Percentiles rank a stretch among this genome's conserved stretches.
Conservation (phyloP, 2,329 filamentous ascomycete genomes). For the Periconia sp. region DNA sequence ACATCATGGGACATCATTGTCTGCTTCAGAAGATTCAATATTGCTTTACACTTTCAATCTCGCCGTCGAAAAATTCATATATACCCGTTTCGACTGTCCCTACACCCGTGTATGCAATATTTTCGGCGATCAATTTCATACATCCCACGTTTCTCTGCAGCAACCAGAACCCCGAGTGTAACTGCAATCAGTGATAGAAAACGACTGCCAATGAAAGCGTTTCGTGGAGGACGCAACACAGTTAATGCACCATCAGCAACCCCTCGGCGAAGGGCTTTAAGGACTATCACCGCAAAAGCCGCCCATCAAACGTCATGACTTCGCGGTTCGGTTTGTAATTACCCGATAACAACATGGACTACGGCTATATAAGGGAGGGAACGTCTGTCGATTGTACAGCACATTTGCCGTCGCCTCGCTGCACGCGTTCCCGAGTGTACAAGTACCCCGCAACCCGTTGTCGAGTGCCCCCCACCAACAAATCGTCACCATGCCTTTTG, state of each 20-base stretch:
- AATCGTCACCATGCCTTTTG: slow-evolving; percentile 22
- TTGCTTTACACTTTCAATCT: no score
- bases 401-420: background rate
- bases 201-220: no score
- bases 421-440: background rate
- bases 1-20: no score
- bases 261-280: slow-evolving; percentile 11
- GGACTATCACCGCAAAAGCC: slow-evolving; percentile 36
- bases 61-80: no score
- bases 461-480: background rate
- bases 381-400: background rate
- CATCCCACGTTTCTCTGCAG: no score
- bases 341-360: slow-evolving; percentile 5
- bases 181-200: no score
- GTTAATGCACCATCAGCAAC: background rate
- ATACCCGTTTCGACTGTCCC: no score
- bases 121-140: no score
- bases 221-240: no score
- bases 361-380: slow-evolving; percentile 9
- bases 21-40: no score
- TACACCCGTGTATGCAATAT: no score
- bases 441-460: background rate
- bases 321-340: slow-evolving; percentile 24
- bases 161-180: no score
- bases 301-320: slow-evolving; percentile 15